A percentile compares a stretch with the other conserved stretches of the same genome.
Evolutionary conservation across 441 rosid genomes (phyloP).

Genomic region (Pelargonium citronellum): DNA sequence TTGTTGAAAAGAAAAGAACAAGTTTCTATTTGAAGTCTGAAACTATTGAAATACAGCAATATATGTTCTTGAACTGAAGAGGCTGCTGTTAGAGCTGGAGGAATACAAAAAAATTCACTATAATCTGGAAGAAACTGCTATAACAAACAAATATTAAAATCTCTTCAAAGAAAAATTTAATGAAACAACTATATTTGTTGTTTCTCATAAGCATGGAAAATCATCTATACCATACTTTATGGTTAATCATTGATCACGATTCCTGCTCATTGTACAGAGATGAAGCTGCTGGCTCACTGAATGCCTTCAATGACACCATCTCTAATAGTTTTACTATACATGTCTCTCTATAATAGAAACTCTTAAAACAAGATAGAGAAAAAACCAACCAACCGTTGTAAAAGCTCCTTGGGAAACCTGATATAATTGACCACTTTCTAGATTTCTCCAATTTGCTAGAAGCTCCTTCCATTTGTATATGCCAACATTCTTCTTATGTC

Average conservation of each 20-base stretch:
- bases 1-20: not conserved
- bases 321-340: constrained; percentile 41
- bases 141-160: constrained; percentile 22
- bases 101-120: not conserved
- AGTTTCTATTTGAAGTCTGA: not conserved
- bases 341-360: constrained; percentile 30
- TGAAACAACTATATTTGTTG: constrained; percentile 27
- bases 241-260: constrained; percentile 16
- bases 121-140: constrained; percentile 10
- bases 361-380: constrained; percentile 18
- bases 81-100: not conserved
- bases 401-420: constrained; percentile 27
- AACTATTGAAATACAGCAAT: not conserved
- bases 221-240: constrained; percentile 20
- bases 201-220: constrained; percentile 17
- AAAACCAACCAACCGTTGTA: constrained; percentile 34
- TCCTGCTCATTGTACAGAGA: constrained; percentile 32
- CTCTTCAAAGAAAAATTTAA: constrained; percentile 20
- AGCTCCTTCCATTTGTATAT: constrained; percentile 28
- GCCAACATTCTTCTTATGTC: constrained; percentile 29
- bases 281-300: constrained; percentile 23
- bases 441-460: constrained; percentile 34
- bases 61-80: not conserved
- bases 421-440: constrained; percentile 19
- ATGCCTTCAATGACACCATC: constrained; percentile 24